Percentiles rank a stretch among this genome's conserved stretches.
Conservation (phyloP, 306 rosid genomes). For the Dryas drummondii region DNA sequence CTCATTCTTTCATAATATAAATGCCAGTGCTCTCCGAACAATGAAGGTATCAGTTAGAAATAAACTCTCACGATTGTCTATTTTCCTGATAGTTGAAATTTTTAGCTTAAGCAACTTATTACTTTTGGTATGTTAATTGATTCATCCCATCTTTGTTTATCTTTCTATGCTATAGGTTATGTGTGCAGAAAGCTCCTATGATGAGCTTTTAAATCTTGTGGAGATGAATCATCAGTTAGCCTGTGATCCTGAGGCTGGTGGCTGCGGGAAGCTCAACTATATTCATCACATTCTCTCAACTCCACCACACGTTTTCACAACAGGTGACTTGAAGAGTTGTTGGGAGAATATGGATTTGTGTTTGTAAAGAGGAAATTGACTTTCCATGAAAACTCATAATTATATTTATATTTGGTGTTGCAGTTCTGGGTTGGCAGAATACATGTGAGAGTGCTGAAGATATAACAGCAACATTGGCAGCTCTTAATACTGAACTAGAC, state of each 20-base stretch:
- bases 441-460: slow-evolving; percentile 81
- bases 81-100: slow-evolving; percentile 16
- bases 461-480: slow-evolving; percentile 69
- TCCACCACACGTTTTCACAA: slow-evolving; percentile 85
- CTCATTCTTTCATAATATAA: slow-evolving; percentile 90
- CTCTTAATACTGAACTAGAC: slow-evolving; percentile 72
- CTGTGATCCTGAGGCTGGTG: slow-evolving; percentile 79
- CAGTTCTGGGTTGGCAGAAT: slow-evolving; percentile 98
- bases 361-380: background rate
- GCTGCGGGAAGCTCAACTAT: slow-evolving; percentile 89
- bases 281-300: slow-evolving; percentile 85
- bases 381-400: slow-evolving; percentile 16
- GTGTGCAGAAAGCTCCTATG: slow-evolving; percentile 71
- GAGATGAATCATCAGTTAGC: slow-evolving; percentile 91
- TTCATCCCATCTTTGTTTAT: slow-evolving; percentile 5
- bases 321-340: slow-evolving; percentile 54
- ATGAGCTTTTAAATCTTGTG: slow-evolving; percentile 74
- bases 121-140: slow-evolving; percentile 19
- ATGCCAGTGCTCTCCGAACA: slow-evolving; percentile 89
- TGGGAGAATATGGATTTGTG: slow-evolving; percentile 6
- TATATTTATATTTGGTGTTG: slow-evolving; percentile 25
- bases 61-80: background rate
- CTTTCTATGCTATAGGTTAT: slow-evolving; percentile 47
- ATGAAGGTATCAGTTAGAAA: slow-evolving; percentile 59
- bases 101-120: slow-evolving; percentile 23